Conservation (phyloP, 2,329 filamentous ascomycete genomes). For the Daldinia sp. region DNA sequence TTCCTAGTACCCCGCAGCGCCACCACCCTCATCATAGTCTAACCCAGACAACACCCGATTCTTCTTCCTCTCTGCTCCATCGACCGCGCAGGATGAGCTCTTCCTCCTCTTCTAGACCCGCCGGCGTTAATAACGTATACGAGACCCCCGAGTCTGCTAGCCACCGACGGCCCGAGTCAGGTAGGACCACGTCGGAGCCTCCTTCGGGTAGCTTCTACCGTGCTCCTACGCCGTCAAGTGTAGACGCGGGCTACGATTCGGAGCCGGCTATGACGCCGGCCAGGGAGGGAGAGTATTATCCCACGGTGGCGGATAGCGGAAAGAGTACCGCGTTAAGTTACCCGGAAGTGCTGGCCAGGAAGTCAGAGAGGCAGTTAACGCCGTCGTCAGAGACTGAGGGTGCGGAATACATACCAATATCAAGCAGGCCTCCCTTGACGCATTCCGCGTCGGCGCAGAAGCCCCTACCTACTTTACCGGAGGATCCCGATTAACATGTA, state of each 20-base stretch:
- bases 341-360: slow-evolving; percentile 43
- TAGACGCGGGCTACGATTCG: slow-evolving; percentile 51
- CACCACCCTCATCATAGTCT: slow-evolving; percentile 21
- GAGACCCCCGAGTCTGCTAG: slow-evolving; percentile 17
- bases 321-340: slow-evolving; percentile 27
- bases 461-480: slow-evolving; percentile 53
- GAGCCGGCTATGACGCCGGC: slow-evolving; percentile 48
- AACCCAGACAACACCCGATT: slow-evolving; percentile 39
- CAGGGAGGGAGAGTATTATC: slow-evolving; percentile 46
- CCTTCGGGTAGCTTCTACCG: slow-evolving; percentile 35
- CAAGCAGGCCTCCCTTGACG: slow-evolving; percentile 36
- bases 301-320: slow-evolving; percentile 8
- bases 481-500: slow-evolving; percentile 48
- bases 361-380: slow-evolving; percentile 48
- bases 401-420: slow-evolving; percentile 29
- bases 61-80: slow-evolving; percentile 12
- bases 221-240: slow-evolving; percentile 48
- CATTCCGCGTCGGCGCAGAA: slow-evolving; percentile 45
- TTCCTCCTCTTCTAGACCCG: not conserved
- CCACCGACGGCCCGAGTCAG: slow-evolving; percentile 38
- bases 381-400: slow-evolving; percentile 43
- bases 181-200: slow-evolving; percentile 46
- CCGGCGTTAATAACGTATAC: slow-evolving; percentile 21
- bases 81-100: slow-evolving; percentile 10
- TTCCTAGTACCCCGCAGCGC: slow-evolving; percentile 2